Evolutionary conservation across 2,329 filamentous ascomycete genomes (phyloP).

Genomic region (Pleomassaria siparia): DNA sequence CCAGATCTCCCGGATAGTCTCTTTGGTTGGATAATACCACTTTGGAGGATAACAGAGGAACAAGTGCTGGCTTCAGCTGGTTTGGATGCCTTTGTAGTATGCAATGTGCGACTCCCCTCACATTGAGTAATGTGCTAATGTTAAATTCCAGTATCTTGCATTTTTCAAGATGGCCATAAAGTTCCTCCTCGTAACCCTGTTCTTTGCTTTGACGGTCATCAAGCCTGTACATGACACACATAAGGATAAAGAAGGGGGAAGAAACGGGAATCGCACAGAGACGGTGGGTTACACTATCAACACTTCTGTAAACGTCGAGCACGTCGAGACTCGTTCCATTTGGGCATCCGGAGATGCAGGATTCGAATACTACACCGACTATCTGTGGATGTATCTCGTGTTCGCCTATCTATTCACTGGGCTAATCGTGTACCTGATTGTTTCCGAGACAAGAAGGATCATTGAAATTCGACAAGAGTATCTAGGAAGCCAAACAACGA

Average conservation of each 20-base stretch:
- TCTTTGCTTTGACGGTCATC: conserved; percentile 79
- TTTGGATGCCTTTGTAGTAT: conserved; percentile 87
- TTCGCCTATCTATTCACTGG: conserved; percentile 92
- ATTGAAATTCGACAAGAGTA: conserved; percentile 88
- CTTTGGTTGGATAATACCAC: conserved; percentile 88
- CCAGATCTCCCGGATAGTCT: conserved; percentile 81
- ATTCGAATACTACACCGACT: conserved; percentile 54
- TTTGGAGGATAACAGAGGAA: conserved; percentile 84
- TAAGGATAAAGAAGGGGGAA: conserved; percentile 30
- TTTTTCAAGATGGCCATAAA: conserved; percentile 96
- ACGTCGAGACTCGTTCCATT: conserved; percentile 23
- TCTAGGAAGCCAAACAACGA: conserved; percentile 88
- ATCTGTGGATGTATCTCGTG: conserved; percentile 90
- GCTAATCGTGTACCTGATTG: conserved; percentile 79
- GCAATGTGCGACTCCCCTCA: conserved; percentile 17
- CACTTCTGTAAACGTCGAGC: neutral
- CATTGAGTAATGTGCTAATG: conserved; percentile 8
- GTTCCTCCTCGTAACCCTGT: conserved; percentile 75
- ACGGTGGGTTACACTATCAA: neutral
- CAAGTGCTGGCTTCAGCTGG: conserved; percentile 88
- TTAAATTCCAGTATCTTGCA: conserved; percentile 67
- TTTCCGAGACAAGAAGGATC: conserved; percentile 79
- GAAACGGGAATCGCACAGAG: conserved; percentile 27
- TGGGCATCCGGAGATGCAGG: conserved; percentile 25
- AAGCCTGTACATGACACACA: conserved; percentile 81